Evolutionary conservation across 129 eudicot species (phyloP).

Genomic region (Dittrichia graveolens): DNA sequence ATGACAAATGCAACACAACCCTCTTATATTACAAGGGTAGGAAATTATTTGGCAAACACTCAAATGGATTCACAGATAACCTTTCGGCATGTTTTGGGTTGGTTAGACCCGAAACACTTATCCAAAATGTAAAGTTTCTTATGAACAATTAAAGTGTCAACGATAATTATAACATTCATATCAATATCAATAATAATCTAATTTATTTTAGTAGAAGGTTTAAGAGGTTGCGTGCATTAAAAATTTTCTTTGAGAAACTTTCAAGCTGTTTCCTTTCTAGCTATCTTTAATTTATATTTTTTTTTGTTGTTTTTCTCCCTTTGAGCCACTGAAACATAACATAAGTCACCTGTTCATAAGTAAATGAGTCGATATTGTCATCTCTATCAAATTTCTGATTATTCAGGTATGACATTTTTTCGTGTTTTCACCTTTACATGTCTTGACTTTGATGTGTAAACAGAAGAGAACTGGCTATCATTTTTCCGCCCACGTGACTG

Average conservation of each 20-base stretch:
- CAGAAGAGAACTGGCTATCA: constrained; percentile 71
- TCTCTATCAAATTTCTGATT: neutral
- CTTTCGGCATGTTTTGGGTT: neutral
- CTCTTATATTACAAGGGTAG: no score
- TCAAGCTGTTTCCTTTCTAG: neutral
- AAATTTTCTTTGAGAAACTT: neutral
- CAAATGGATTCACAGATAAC: neutral
- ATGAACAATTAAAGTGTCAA: neutral
- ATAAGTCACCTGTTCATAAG: neutral
- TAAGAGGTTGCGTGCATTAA: neutral
- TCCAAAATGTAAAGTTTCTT: neutral
- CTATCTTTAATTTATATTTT: no score
- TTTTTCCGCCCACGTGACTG: constrained; percentile 73
- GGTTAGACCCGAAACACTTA: neutral
- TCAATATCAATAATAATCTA: neutral
- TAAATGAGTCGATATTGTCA: neutral
- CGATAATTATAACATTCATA: neutral
- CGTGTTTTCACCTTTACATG: constrained; percentile 1
- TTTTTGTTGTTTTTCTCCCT: neutral
- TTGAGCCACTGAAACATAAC: neutral
- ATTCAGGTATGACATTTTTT: neutral
- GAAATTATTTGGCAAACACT: no score
- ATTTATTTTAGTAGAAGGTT: neutral
- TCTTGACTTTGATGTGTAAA: constrained; percentile 12
- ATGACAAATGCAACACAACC: neutral